Conservation (phyloP, 192 early-diverging fungal genomes). For the Obelidium mucronatum region DNA sequence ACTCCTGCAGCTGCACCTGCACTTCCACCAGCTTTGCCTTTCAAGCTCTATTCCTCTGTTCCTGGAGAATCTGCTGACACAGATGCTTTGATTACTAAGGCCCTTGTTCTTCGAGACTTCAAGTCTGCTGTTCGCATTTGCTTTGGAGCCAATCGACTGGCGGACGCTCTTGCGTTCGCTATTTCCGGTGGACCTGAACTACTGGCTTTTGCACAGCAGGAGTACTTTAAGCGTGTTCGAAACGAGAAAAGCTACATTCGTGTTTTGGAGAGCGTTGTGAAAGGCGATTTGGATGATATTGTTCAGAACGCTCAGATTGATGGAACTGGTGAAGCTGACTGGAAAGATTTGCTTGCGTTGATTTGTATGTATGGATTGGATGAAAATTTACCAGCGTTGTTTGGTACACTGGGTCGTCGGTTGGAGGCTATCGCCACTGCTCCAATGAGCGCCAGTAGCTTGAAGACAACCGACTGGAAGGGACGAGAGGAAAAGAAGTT, state of each 20-base stretch:
- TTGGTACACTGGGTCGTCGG: conserved; percentile 47
- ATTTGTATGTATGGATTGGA: conserved; percentile 92
- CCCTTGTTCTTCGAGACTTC: conserved; percentile 91
- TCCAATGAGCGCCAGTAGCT: background rate
- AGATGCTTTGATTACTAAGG: conserved; percentile 83
- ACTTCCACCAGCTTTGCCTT: conserved; percentile 37
- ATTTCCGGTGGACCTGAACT: conserved; percentile 83
- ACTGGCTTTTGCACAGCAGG: conserved; percentile 74
- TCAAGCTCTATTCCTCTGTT: conserved; percentile 46
- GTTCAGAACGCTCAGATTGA: conserved; percentile 77
- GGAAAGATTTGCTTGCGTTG: conserved; percentile 92
- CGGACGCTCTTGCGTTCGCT: conserved; percentile 90
- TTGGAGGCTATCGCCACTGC: conserved; percentile 39
- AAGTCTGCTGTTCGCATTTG: conserved; percentile 91
- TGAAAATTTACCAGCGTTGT: conserved; percentile 69
- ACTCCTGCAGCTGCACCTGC: background rate
- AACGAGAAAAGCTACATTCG: conserved; percentile 80
- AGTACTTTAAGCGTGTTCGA: conserved; percentile 81
- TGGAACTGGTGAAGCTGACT: conserved; percentile 60
- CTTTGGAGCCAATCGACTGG: conserved; percentile 77
- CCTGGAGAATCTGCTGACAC: conserved; percentile 68
- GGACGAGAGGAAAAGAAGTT: conserved; percentile 52
- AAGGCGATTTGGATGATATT: conserved; percentile 83
- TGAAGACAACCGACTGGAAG: conserved; percentile 32
- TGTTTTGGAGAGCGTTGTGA: conserved; percentile 80